phyloP scores from a whole-genome alignment of 169 alveolate genomes.

The Cryptosporidium meleagridis region DNA sequence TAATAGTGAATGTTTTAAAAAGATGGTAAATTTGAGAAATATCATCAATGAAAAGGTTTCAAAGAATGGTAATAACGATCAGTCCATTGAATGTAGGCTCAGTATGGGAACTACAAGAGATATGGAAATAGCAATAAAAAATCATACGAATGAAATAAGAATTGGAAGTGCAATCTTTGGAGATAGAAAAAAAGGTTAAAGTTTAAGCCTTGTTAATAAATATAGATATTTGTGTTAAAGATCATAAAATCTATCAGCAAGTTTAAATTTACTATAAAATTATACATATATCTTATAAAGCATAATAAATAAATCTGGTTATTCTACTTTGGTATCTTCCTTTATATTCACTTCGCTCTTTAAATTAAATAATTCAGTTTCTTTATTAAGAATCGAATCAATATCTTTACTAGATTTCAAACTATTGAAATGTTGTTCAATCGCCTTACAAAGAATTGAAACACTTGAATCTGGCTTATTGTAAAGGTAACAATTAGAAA shows the following conservation, averaged over 20 bases:
- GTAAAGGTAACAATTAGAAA: slow-evolving; percentile 86
- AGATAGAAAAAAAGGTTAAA: slow-evolving; percentile 42
- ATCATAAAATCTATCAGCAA: background rate
- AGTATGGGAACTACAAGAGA: slow-evolving; percentile 96
- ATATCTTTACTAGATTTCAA: slow-evolving; percentile 69
- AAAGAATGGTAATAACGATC: slow-evolving; percentile 77
- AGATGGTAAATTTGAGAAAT: slow-evolving; percentile 79
- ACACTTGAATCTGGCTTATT: slow-evolving; percentile 88
- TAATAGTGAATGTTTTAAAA: slow-evolving; percentile 82
- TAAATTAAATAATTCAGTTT: slow-evolving; percentile 33
- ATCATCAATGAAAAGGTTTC: slow-evolving; percentile 76
- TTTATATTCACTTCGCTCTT: background rate
- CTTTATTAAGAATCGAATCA: slow-evolving; percentile 36
- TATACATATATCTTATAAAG: background rate
- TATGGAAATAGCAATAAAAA: slow-evolving; percentile 89
- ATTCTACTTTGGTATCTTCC: background rate
- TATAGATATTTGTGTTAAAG: background rate
- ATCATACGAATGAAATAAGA: slow-evolving; percentile 91
- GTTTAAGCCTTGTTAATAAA: background rate
- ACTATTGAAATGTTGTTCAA: slow-evolving; percentile 84
- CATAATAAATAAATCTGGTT: background rate
- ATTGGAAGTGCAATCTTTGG: slow-evolving; percentile 93
- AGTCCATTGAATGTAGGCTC: slow-evolving; percentile 59
- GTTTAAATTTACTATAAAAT: background rate
- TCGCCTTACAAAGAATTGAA: slow-evolving; percentile 85